Base-by-base conservation (phyloP, 345 rosid species). In the Lagerstroemia speciosa region DNA sequence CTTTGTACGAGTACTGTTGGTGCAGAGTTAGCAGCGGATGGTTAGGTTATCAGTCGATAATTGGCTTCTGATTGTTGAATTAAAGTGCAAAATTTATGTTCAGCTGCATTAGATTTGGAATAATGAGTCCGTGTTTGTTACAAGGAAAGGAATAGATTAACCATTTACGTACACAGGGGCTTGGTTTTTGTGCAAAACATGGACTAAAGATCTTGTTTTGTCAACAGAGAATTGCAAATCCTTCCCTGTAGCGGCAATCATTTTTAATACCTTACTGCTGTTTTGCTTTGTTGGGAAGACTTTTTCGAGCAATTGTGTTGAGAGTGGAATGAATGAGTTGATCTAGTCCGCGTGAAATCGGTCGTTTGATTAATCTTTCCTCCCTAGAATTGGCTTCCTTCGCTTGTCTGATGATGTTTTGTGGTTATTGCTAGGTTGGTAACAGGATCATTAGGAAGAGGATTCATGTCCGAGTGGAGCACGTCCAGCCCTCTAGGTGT, bases 381-480 rank as follows among this genome's bases (percentile, higher is more conserved):
- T 48, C 24, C 55, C 43, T 38, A 9, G n/a, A 20, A 48, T 3
- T 48, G 24, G 9, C 26, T 48, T 19, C 55, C 14, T 7, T n/a
- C n/a, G n/a, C n/a, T 24, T 8, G 60, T 2, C 29, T n/a, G 6
- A n/a, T 22, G 29, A 53, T 53, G 29, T 6, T 53, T 53, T 9
- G 29, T 53, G n/a, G 33, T 29, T 34, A n/a, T 64, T 67, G 31
- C 43, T 67, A 86, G 95, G 91, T 88, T 24, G 83, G 94, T 0
- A 86, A 85, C 75, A 80, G 86, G 71, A 85, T 90, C 24, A 83
- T 90, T 11, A 81, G 74, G 83, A 90, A 86, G 86, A 88, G 97
- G 77, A 78, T 90, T 17, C 97, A 90, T 45, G 97, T 90, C 45
- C 77, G 97, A 1, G 79, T 88, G 5, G 97, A 90, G 82, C 94